phyloP scores from a whole-genome alignment of 495 filamentous ascomycete species.

The Hypomontagnella monticulosa region DNA sequence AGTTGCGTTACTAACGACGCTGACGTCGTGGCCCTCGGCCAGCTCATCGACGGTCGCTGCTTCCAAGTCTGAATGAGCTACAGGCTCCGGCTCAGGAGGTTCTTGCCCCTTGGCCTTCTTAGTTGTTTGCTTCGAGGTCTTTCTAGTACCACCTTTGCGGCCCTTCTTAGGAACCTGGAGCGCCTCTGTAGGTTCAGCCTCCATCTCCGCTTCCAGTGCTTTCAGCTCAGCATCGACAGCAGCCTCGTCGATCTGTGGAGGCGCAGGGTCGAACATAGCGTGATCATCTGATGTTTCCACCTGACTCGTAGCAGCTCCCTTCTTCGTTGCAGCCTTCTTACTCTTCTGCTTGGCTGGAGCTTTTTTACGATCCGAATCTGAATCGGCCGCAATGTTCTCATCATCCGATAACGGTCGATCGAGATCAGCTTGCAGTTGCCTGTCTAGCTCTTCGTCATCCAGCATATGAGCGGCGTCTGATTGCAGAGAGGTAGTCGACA shows the following conservation, averaged over 20 bases:
- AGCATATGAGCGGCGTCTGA: constrained; percentile 51
- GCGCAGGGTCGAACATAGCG: constrained; percentile 57
- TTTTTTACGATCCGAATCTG: constrained; percentile 49
- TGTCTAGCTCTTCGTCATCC: constrained; percentile 75
- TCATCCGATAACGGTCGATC: constrained; percentile 67
- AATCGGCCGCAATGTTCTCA: constrained; percentile 53
- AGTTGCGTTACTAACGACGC: constrained; percentile 54
- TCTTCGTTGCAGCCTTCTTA: constrained; percentile 43
- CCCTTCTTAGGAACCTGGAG: constrained; percentile 56
- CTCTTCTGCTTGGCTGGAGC: constrained; percentile 48
- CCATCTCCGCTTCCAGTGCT: constrained; percentile 57
- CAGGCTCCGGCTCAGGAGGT: constrained; percentile 42
- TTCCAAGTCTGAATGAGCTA: constrained; percentile 46
- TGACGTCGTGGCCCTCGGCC: constrained; percentile 50
- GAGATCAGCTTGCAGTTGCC: constrained; percentile 72
- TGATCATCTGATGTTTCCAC: constrained; percentile 42
- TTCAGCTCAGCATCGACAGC: constrained; percentile 57
- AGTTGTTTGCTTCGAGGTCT: constrained; percentile 54
- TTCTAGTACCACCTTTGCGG: constrained; percentile 55
- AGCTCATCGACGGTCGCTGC: constrained; percentile 47
- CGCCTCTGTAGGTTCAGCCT: constrained; percentile 39
- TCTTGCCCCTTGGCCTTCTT: constrained; percentile 57
- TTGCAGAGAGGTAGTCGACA: constrained; percentile 51
- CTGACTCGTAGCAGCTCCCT: constrained; percentile 2
- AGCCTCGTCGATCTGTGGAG: constrained; percentile 55